Conservation (phyloP, 768 basidiomycete species). For the Suillus bovinus region DNA sequence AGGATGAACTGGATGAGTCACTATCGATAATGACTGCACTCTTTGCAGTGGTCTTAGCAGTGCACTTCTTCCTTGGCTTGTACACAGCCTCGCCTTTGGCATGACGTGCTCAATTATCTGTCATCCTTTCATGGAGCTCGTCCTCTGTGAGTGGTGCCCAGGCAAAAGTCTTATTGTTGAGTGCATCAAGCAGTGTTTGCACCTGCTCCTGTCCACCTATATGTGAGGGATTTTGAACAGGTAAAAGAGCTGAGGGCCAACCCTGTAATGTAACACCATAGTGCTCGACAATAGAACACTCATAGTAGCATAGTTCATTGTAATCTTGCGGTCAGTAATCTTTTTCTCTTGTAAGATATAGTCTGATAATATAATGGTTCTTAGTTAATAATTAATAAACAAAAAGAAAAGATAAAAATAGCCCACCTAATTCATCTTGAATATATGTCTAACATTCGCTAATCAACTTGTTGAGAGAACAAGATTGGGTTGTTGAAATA, state of each 20-base stretch:
- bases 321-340: neutral
- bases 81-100: neutral
- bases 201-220: neutral
- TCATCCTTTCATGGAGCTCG: neutral
- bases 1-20: neutral
- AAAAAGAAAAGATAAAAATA: neutral
- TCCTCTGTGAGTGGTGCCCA: neutral
- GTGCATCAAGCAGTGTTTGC: neutral
- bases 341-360: conserved; percentile 3
- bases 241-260: neutral
- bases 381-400: neutral
- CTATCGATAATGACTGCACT: neutral
- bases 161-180: neutral
- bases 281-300: neutral
- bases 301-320: neutral
- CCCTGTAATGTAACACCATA: neutral
- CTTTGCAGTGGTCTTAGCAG: neutral
- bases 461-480: neutral
- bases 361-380: neutral
- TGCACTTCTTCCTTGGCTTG: neutral
- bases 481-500: neutral
- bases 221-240: neutral
- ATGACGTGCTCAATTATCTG: neutral
- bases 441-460: neutral
- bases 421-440: conserved; percentile 1